Conservation (phyloP, 371 early-diverging fungal species). For the Apophysomyces elegans region DNA sequence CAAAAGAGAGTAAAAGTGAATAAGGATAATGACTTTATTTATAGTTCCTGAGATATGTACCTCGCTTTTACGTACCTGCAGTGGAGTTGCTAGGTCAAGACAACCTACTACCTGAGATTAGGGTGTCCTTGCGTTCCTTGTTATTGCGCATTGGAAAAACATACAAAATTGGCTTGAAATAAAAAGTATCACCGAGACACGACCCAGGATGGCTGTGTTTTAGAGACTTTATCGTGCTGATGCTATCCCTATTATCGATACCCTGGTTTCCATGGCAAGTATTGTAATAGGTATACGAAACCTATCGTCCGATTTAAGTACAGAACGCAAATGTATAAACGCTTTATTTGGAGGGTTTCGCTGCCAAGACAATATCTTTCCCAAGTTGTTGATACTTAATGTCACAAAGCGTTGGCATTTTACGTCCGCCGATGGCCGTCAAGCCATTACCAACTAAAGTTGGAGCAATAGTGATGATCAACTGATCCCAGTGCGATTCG, state of each 20-base stretch:
- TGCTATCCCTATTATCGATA: too few species aligned
- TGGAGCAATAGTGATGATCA: conserved; percentile 85
- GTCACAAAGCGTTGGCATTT: conserved; percentile 14
- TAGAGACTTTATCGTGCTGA: too few species aligned
- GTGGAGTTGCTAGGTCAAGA: conserved; percentile 55
- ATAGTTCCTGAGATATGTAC: conserved; percentile 51
- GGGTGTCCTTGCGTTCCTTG: conserved; percentile 47
- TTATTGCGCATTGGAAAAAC: conserved; percentile 52
- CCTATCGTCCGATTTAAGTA: neutral
- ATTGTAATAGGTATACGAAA: too few species aligned
- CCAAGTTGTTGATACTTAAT: conserved; percentile 33
- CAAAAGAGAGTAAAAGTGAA: neutral
- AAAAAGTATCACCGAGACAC: neutral
- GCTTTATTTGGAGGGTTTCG: neutral
- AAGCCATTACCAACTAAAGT: conserved; percentile 67
- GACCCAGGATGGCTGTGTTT: too few species aligned
- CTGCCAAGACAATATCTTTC: conserved; percentile 31
- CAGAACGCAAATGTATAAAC: neutral
- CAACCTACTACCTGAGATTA: conserved; percentile 48
- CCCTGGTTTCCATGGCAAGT: too few species aligned
- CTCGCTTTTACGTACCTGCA: conserved; percentile 51
- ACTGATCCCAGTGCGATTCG: conserved; percentile 46
- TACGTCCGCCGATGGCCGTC: conserved; percentile 28
- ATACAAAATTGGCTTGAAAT: conserved; percentile 43
- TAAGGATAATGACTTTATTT: neutral